Evolutionary conservation across 208 protist species (phyloP).

Genomic region (Tritrichomonas musculus): DNA sequence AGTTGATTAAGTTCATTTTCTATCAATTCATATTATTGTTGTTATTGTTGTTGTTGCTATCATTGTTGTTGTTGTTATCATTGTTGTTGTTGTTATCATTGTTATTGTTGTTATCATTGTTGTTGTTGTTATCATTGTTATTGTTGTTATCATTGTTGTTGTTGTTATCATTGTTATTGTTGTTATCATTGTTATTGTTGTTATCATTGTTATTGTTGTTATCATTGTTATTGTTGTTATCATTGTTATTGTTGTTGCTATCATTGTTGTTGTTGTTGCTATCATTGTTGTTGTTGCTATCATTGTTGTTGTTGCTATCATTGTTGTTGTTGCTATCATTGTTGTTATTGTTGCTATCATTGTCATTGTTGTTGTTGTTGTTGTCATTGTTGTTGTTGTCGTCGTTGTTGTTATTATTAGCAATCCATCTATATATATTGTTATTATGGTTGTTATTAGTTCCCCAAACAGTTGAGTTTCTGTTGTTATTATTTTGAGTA

Average conservation of each 20-base stretch:
- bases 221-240: conserved; percentile 36
- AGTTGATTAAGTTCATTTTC: too few species aligned
- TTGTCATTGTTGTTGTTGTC: not conserved
- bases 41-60: conserved; percentile 33
- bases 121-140: conserved; percentile 34
- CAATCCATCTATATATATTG: not conserved
- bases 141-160: conserved; percentile 34
- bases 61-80: conserved; percentile 34
- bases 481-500: too few species aligned
- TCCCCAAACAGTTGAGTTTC: too few species aligned
- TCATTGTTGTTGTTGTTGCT: conserved; percentile 33
- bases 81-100: conserved; percentile 34
- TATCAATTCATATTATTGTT: conserved; percentile 28
- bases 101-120: conserved; percentile 35
- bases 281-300: conserved; percentile 35
- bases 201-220: conserved; percentile 35
- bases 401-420: conserved; percentile 14
- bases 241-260: conserved; percentile 34
- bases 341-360: conserved; percentile 28
- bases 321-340: conserved; percentile 26
- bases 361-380: not conserved
- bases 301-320: conserved; percentile 31
- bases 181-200: conserved; percentile 34
- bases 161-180: conserved; percentile 35
- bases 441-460: conserved; percentile 27